Base-by-base conservation (phyloP, 1,139 yeast species). In the Suhomyces yuchorum region DNA sequence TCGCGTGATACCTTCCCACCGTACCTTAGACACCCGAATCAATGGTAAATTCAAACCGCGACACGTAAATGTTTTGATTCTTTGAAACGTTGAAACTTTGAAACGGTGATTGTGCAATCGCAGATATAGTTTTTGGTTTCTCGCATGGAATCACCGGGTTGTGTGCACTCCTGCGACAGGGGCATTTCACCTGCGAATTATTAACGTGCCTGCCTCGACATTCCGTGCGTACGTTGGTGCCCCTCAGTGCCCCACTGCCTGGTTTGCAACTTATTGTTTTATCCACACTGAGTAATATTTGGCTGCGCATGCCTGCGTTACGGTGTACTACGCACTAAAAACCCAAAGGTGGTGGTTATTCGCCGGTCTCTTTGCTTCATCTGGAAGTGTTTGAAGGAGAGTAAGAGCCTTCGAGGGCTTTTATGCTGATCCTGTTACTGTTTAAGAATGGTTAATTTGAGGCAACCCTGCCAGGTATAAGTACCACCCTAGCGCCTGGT, bases 201-300 rank as follows among this genome's bases (percentile, higher is more conserved):
- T 8, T 11, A 15, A n/a, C n/a, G 8, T 14, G 17, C 12, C 17
- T 14, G 34, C 18, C 30, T 26, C 34, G 34, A 30, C 18, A 14
- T 14, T 30, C 17, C 30, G 12, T 26, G 30, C 30, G 30, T 26
- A 11, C n/a, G 14, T 26, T 26, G 30, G n/a, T 26, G 37, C 37
- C 37, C 37, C 37, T 34, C 37, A n/a, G 18, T 34, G 28, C 38
- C 38, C 38, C 18, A n/a, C 17, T 20, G 26, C 24, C 3, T 35
- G 38, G 38, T 35, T 35, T 35, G 38, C 23, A 35, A 20, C 30
- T 19, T 18, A 4, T 17, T 30, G 44, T 36, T 42, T 42, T 42
- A 40, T 18, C 44, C 40, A 11, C 40, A 36, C 35, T 42, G 14
- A 42, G 44, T 40, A 40, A 40, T 40, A 14, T n/a, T 22, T 22